Conservation (phyloP, 257 asterid genomes). For the Solanum gandarillasii region DNA sequence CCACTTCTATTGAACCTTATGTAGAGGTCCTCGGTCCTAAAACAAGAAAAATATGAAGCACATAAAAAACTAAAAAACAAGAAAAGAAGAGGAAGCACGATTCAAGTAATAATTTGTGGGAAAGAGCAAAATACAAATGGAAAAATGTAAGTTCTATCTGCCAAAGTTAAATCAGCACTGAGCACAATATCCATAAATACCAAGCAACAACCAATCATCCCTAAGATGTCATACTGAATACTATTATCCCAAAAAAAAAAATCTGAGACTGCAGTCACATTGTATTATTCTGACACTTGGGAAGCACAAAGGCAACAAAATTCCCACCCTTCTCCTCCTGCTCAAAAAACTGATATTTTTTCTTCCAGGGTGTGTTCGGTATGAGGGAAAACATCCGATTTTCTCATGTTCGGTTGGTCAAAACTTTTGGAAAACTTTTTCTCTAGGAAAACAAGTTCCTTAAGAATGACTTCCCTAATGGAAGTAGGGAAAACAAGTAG, state of each 20-base stretch:
- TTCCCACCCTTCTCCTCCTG: background rate
- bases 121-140: background rate
- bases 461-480: background rate
- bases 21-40: conserved; percentile 35
- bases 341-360: background rate
- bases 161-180: background rate
- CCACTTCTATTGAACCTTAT: conserved; percentile 53
- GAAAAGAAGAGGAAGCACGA: background rate
- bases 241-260: background rate
- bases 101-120: background rate
- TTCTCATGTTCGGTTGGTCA: background rate
- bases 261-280: background rate
- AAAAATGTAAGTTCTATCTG: background rate
- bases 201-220: background rate
- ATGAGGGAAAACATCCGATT: background rate
- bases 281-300: background rate
- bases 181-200: background rate
- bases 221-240: background rate
- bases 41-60: conserved; percentile 13
- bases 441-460: background rate
- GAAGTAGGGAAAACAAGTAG: background rate
- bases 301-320: background rate
- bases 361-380: background rate
- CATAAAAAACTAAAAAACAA: background rate
- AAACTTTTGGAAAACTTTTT: background rate